These are phyloP conservation scores for Trichomonas gallinae DNA, from an alignment of 208 protist species.

Conservation along the genomic window DNA sequence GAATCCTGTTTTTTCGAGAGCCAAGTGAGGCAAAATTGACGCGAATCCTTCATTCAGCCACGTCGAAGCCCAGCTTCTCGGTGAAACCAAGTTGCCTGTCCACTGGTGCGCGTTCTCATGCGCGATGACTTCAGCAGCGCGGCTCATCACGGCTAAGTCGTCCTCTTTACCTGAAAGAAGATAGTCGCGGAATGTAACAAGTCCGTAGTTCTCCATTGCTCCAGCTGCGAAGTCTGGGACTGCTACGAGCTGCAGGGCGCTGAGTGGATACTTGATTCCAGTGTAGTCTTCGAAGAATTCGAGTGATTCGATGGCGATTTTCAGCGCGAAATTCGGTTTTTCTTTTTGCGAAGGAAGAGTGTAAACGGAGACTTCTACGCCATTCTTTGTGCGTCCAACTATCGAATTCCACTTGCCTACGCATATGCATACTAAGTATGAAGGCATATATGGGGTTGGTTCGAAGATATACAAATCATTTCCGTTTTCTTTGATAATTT, in stretches of 20 bases:
- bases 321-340: background rate
- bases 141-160: background rate
- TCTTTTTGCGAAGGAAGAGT: background rate
- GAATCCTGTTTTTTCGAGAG: background rate
- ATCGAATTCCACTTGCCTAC: background rate
- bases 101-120: background rate
- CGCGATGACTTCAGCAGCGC: background rate
- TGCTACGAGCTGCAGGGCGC: background rate
- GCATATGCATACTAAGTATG: background rate
- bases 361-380: background rate
- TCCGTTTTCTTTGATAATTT: background rate
- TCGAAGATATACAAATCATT: background rate
- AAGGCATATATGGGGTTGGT: background rate
- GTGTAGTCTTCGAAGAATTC: background rate
- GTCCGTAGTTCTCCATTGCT: conserved; percentile 21
- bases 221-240: conserved; percentile 16
- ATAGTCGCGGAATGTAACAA: background rate
- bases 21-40: background rate
- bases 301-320: background rate
- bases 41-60: conserved; percentile 25
- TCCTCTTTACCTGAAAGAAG: background rate
- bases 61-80: background rate
- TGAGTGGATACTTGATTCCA: background rate
- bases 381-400: background rate
- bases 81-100: background rate